A percentile compares a stretch with the other conserved stretches of the same genome.
These are phyloP conservation scores for Russula sp. DNA, from an alignment of 768 basidiomycete genomes.

Conservation along the genomic window DNA sequence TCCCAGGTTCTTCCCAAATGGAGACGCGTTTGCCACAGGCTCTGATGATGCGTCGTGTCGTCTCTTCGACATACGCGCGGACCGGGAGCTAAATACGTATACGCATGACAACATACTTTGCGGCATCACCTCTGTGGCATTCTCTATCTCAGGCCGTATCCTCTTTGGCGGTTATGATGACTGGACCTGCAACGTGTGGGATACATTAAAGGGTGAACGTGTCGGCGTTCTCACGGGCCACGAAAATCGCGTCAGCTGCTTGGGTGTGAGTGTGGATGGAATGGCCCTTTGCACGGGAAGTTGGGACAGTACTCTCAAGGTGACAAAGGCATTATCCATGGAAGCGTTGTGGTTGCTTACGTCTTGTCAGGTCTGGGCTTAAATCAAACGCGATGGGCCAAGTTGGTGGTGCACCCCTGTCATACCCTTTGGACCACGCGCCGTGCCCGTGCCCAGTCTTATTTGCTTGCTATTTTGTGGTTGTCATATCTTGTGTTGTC, in stretches of 20 bases:
- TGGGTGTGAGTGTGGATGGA: slow-evolving; percentile 92
- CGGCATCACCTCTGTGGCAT: slow-evolving; percentile 97
- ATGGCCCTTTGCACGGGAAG: slow-evolving; percentile 98
- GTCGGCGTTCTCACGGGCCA: slow-evolving; percentile 97
- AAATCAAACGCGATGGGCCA: slow-evolving; percentile 25
- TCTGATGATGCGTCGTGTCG: slow-evolving; percentile 99
- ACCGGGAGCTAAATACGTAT: slow-evolving; percentile 94
- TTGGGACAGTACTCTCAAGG: slow-evolving; percentile 97
- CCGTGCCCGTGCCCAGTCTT: slow-evolving; percentile 11
- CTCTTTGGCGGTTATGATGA: slow-evolving; percentile 99
- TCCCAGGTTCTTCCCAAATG: slow-evolving; percentile 95
- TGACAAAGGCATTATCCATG: slow-evolving; percentile 31
- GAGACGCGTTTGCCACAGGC: slow-evolving; percentile 97
- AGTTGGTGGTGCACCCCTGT: slow-evolving; percentile 8
- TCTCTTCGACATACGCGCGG: slow-evolving; percentile 94
- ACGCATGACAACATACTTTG: slow-evolving; percentile 98
- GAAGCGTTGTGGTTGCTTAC: slow-evolving; percentile 7
- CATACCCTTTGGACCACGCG: slow-evolving; percentile 18
- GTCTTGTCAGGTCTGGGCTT: slow-evolving; percentile 72
- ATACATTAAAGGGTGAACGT: slow-evolving; percentile 96
- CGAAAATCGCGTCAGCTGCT: slow-evolving; percentile 95
- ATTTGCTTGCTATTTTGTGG: slow-evolving; percentile 32
- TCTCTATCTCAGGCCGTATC: slow-evolving; percentile 95
- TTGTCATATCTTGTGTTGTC: slow-evolving; percentile 39
- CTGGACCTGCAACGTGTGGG: slow-evolving; percentile 99